phyloP scores from a whole-genome alignment of 768 basidiomycete species.

The Tephrocybe sp. region DNA sequence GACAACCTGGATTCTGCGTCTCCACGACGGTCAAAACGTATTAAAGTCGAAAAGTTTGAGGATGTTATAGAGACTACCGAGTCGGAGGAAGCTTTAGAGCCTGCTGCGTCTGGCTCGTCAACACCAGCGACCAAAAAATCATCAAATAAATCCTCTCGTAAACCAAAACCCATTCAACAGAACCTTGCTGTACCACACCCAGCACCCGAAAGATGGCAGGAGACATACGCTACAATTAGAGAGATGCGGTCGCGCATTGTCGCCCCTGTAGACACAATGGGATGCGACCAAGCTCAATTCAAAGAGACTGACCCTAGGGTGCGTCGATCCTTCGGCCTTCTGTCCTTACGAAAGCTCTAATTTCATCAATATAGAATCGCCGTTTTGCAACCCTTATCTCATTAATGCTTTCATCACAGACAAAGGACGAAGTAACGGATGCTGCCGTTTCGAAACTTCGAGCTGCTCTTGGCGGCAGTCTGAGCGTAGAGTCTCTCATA shows the following conservation, averaged over 20 bases:
- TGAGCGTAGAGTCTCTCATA: conserved; percentile 71
- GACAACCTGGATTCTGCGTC: conserved; percentile 19
- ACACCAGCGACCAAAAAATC: conserved; percentile 20
- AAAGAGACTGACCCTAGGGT: conserved; percentile 70
- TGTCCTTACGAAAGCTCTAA: background rate
- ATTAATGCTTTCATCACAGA: conserved; percentile 94
- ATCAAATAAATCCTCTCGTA: conserved; percentile 36
- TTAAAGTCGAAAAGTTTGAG: conserved; percentile 24
- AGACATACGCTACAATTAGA: conserved; percentile 70
- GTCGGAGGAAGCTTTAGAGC: background rate
- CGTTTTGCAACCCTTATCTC: conserved; percentile 87
- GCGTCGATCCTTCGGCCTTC: conserved; percentile 5
- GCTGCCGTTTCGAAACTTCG: conserved; percentile 77
- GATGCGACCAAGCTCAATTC: conserved; percentile 69
- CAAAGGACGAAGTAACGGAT: conserved; percentile 87
- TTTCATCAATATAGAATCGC: conserved; percentile 49
- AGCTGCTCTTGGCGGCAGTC: conserved; percentile 67
- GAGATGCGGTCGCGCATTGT: conserved; percentile 68
- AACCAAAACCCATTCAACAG: conserved; percentile 53
- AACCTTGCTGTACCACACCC: conserved; percentile 61
- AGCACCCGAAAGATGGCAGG: conserved; percentile 62
- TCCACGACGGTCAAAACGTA: conserved; percentile 25
- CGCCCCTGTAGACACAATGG: conserved; percentile 94
- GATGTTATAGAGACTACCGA: conserved; percentile 4
- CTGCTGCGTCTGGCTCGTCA: conserved; percentile 5